Evolutionary conservation across 2,329 filamentous ascomycete genomes (phyloP), one percentile per base, ranked within the genome.

Genomic region (Teratosphaeria epicoccoides): DNA sequence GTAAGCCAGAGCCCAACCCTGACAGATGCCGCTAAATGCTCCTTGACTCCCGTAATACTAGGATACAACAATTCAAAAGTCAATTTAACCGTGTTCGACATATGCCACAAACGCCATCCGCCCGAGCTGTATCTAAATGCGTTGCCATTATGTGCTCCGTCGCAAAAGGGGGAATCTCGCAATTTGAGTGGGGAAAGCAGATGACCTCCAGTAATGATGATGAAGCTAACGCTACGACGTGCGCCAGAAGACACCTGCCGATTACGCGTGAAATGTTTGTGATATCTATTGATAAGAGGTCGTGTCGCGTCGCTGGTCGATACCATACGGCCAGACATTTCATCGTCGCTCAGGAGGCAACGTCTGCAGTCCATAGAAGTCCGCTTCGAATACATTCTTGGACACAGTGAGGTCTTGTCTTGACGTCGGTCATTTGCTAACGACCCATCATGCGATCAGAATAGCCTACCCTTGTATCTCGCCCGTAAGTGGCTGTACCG

Each of bases 401-500:
- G 12, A 46, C 7, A 24, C 23, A 24, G 12, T 9, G 44, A 14
- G 11, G 44, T 46, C 12, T 4, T 14, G 10, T 6, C 14, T 17
- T 14, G 5, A 29, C 12, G n/a, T 23, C 4, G 46, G 14, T 24
- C 24, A 6, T 45, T 40, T 20, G 14, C 33, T 29, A 51, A 40
- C 49, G 49, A 25, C 49, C 49, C 43, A 51, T 23, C 50, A 55
- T 55, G 46, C 57, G 58, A 40, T 54, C 52, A 24, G 51, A 52
- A 45, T 54, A 57, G 23, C 55, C 53, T 11, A 25, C 51, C 24
- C 54, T 52, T 33, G 40, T 55, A 26, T 62, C 59, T 26, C 59
- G 49, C 37, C 58, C 55, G 26, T 57, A 63, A 11, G 57, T 59
- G 24, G 59, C 61, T 23, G 57, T 57, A 40, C 59, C 61, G 26